phyloP scores from a whole-genome alignment of 2,329 filamentous ascomycete species.

The Hymenoscyphus occultus region DNA sequence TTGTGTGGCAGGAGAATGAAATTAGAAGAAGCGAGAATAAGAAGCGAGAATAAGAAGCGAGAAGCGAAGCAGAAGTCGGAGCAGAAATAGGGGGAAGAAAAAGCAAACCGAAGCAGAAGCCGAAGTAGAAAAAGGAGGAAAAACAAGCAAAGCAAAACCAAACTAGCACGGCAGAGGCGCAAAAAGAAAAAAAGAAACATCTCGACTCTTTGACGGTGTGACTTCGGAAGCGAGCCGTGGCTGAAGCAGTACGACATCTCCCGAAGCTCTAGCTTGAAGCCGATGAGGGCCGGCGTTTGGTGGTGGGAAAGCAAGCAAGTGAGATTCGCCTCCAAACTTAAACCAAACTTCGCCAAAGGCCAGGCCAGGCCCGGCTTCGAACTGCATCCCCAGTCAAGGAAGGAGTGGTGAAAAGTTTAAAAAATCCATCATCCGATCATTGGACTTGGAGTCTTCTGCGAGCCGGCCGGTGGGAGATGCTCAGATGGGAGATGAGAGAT shows the following conservation, averaged over 20 bases:
- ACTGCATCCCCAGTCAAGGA: neutral
- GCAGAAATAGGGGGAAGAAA: neutral
- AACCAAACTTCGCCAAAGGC: conserved; percentile 3
- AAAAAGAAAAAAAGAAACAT: neutral
- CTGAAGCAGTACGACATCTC: neutral
- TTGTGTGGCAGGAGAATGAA: neutral
- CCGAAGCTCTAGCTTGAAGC: neutral
- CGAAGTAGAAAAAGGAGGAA: neutral
- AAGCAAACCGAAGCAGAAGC: neutral
- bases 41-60: no score
- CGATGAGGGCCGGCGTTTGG: neutral
- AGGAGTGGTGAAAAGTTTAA: neutral
- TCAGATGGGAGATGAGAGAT: no score
- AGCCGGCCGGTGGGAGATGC: neutral
- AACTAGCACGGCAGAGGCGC: neutral
- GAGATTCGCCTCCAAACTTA: neutral
- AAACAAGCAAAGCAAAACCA: neutral
- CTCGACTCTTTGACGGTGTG: neutral
- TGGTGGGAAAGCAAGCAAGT: neutral
- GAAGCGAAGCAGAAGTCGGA: neutral
- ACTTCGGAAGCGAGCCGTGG: neutral
- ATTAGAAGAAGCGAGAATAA: neutral
- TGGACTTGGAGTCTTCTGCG: neutral
- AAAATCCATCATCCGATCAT: neutral
- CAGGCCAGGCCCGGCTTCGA: neutral